A percentile compares a stretch with the other conserved stretches of the same genome.
phyloP scores from a whole-genome alignment of 2,329 filamentous ascomycete species.

The Xylaria arbuscula region DNA sequence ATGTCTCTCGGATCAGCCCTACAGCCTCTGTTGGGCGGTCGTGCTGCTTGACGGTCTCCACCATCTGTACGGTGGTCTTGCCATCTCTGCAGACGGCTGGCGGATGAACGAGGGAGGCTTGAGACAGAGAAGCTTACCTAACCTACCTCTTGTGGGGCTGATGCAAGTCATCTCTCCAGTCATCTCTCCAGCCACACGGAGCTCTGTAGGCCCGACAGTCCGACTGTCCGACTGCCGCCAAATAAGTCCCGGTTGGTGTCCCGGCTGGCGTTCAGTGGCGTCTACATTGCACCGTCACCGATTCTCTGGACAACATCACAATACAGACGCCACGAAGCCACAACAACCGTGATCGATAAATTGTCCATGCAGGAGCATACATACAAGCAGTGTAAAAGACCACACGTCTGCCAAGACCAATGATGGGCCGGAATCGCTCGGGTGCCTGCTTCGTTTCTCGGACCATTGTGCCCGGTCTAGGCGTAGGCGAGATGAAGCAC shows the following conservation, averaged over 20 bases:
- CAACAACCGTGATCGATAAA: not conserved
- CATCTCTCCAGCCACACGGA: slow-evolving; percentile 5
- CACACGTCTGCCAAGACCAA: not conserved
- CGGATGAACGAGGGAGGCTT: slow-evolving; percentile 3
- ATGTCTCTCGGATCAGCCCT: slow-evolving; percentile 19
- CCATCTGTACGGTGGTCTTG: not conserved
- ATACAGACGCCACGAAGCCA: not conserved
- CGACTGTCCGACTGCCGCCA: not conserved
- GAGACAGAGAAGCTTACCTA: not conserved
- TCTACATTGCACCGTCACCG: not conserved
- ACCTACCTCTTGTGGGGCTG: not conserved
- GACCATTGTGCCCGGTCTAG: not conserved
- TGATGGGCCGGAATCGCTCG: not conserved
- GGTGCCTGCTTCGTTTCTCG: slow-evolving; percentile 10
- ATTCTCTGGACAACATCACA: not conserved
- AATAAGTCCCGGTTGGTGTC: not conserved
- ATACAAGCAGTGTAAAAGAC: not conserved
- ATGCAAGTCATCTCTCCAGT: not conserved
- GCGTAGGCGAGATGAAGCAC: slow-evolving; percentile 1
- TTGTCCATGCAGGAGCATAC: slow-evolving; percentile 3
- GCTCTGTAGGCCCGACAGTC: not conserved
- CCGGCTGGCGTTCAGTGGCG: not conserved
- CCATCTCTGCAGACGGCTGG: not conserved
- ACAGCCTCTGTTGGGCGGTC: slow-evolving; percentile 18
- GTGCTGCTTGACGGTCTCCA: slow-evolving; percentile 18